phyloP scores from a whole-genome alignment of 305 asterid genomes.

The Fraxinus sp. region DNA sequence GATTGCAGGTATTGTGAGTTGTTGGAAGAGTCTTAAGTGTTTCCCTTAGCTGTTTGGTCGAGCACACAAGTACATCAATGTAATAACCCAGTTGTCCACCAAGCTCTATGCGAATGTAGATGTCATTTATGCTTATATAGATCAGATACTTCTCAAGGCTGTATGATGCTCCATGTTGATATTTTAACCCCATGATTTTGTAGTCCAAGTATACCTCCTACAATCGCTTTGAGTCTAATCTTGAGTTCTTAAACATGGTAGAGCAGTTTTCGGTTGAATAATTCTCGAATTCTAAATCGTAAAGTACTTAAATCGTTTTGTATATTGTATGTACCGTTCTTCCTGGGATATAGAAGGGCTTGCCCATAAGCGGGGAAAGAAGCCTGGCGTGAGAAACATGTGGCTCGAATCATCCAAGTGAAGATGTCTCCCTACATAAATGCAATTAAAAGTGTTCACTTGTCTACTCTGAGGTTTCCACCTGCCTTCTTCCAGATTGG shows the following conservation, averaged over 20 bases:
- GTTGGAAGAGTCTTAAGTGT: conserved; percentile 66
- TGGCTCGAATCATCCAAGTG: conserved; percentile 74
- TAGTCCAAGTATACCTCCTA: conserved; percentile 79
- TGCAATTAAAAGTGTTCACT: conserved; percentile 37
- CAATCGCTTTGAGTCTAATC: no score
- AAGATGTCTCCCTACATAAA: conserved; percentile 70
- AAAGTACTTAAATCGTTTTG: no score
- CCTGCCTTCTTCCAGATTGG: conserved; percentile 67
- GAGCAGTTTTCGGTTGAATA: no score
- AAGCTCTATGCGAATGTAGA: conserved; percentile 69
- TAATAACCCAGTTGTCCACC: conserved; percentile 66
- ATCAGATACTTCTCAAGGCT: conserved; percentile 69
- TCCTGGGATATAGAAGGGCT: conserved; percentile 14
- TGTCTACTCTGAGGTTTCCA: conserved; percentile 67
- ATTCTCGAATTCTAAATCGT: no score
- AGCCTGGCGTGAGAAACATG: conserved; percentile 65
- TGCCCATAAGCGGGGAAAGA: conserved; percentile 85
- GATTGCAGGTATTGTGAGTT: conserved; percentile 63
- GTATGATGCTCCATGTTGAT: conserved; percentile 77
- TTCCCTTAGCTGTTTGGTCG: conserved; percentile 67
- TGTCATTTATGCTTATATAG: conserved; percentile 60
- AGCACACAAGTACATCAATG: conserved; percentile 75
- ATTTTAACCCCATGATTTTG: conserved; percentile 57
- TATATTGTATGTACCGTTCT: no score
- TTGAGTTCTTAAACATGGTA: no score